Evolutionary conservation across 148 eudicot species (phyloP).

Genomic region (Rhododendron williamsianum): DNA sequence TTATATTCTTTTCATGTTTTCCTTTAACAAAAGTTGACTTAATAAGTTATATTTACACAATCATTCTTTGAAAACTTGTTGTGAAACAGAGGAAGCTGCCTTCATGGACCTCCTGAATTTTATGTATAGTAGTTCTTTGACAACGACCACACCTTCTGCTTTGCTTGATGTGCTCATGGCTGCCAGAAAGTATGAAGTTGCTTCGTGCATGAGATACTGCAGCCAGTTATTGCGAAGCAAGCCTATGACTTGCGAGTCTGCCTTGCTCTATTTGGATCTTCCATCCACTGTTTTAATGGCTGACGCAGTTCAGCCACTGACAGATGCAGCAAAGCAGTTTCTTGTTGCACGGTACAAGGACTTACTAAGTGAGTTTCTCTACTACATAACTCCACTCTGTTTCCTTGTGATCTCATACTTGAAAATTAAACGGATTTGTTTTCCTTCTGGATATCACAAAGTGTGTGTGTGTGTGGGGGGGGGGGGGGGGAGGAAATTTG

Average conservation of each 20-base stretch:
- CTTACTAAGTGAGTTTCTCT: slow-evolving; percentile 47
- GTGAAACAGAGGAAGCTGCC: slow-evolving; percentile 77
- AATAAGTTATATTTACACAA: neutral
- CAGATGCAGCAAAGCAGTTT: slow-evolving; percentile 63
- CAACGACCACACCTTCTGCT: slow-evolving; percentile 39
- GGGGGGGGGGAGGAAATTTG: neutral
- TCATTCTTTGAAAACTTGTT: neutral
- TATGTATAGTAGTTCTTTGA: slow-evolving; percentile 57
- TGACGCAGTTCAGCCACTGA: slow-evolving; percentile 65
- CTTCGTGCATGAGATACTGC: slow-evolving; percentile 80
- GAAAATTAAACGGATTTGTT: neutral
- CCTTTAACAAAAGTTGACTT: neutral
- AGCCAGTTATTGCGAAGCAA: slow-evolving; percentile 42
- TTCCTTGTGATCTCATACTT: neutral
- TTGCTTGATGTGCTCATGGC: slow-evolving; percentile 80
- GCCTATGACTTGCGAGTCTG: slow-evolving; percentile 70
- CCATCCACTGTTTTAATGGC: slow-evolving; percentile 56
- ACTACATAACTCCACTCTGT: neutral
- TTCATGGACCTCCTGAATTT: slow-evolving; percentile 76
- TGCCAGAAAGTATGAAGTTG: slow-evolving; percentile 76
- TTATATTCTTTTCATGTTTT: neutral
- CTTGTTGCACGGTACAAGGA: slow-evolving; percentile 54
- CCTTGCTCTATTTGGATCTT: slow-evolving; percentile 68
- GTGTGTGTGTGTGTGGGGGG: neutral
- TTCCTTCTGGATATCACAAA: neutral